Base-by-base conservation (phyloP, 805 yeast genomes). In the Myxozyma kluyveri region DNA sequence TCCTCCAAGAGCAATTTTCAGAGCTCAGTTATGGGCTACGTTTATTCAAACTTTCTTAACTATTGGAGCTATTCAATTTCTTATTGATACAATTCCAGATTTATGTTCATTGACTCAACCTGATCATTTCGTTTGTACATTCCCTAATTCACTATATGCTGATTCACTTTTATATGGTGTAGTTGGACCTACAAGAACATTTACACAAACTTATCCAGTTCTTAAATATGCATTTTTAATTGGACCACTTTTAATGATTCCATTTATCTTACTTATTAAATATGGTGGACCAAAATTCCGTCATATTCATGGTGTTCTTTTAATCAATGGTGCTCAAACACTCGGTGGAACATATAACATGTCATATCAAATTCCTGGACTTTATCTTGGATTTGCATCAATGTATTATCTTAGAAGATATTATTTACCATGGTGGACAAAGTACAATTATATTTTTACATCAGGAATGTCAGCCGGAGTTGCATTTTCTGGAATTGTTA, bases 341-440 rank as follows among this genome's bases (percentile, higher is more conserved):
- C 42, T 50, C 52, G 47, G 52, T 21, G 23, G 26, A 9, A 39
- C 48, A 17, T 51, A 51, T 24, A 51, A 51, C 45, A 19, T 51
- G 41, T 33, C 52, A 35, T 47, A 51, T 37, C 48, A 47, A 26
- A 52, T 47, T 4, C 56, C 55, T 1, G 55, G 55, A 3, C 41
- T 51, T 2, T 42, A 35, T 39, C 19, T 38, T 33, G 84, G 86
- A 2, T 75, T 75, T 56, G 46, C 73, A 3, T 84, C 83, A 70
- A 80, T 80, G 69, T 81, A 74, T 67, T 72, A 73, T 61, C 68
- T 84, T 49, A 80, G 79, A 54, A 72, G 78, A 45, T 71, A 72
- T 56, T 81, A 79, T 69, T 71, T 78, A 44, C 68, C 74, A 41
- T 84, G 89, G 89, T 84, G 89, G 89, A 81, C 83, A 35, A 83